Percentiles rank a stretch among this genome's conserved stretches.
phyloP scores from a whole-genome alignment of 2,329 filamentous ascomycete genomes.

The Fusarium caatingaense region DNA sequence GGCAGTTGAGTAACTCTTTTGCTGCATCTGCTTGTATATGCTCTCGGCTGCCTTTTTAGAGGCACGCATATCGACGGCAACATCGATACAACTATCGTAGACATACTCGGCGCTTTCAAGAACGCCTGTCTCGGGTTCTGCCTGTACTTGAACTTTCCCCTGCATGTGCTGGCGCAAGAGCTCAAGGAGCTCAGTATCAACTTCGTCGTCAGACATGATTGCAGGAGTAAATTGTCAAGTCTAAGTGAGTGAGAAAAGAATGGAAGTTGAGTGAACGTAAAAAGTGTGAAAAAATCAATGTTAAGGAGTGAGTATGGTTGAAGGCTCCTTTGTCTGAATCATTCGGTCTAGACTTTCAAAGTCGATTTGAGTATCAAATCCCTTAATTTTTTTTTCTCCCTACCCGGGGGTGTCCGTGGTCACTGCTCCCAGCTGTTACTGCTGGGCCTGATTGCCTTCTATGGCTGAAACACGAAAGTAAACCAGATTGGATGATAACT shows the following conservation, averaged over 20 bases:
- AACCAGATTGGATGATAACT: background rate
- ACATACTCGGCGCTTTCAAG: conserved; percentile 86
- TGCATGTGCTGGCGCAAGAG: conserved; percentile 84
- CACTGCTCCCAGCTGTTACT: background rate
- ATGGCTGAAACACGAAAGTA: conserved; percentile 17
- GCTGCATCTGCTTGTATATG: conserved; percentile 85
- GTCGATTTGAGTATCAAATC: conserved; percentile 25
- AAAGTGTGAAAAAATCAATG: conserved; percentile 2
- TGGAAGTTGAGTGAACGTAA: conserved; percentile 1
- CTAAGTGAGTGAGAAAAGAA: background rate
- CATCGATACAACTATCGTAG: conserved; percentile 92
- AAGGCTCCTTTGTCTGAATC: conserved; percentile 34
- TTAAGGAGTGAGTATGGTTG: conserved; percentile 25
- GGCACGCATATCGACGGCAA: conserved; percentile 84
- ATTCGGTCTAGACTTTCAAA: conserved; percentile 32
- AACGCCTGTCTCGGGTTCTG: conserved; percentile 81
- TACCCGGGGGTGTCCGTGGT: conserved; percentile 14
- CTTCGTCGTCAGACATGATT: conserved; percentile 89
- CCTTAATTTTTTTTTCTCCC: conserved; percentile 26
- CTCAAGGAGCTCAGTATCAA: conserved; percentile 86
- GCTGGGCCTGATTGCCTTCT: background rate
- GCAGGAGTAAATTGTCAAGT: background rate
- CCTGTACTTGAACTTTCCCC: conserved; percentile 64
- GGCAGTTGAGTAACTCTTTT: conserved; percentile 83
- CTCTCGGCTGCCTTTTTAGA: conserved; percentile 84